phyloP scores from a whole-genome alignment of 2,329 filamentous ascomycete genomes.

The Fusarium chlamydosporum region DNA sequence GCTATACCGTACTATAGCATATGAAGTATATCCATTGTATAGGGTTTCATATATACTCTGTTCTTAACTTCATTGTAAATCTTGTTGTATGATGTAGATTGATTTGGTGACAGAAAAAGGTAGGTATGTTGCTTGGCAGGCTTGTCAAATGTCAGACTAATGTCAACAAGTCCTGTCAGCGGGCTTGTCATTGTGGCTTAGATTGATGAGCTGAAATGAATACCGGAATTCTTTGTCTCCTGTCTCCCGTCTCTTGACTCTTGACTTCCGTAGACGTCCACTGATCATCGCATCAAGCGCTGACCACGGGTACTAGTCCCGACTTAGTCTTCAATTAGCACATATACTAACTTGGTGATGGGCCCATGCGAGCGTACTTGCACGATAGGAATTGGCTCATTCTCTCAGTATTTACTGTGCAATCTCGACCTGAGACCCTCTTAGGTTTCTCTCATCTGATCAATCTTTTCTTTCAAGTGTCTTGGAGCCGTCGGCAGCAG shows the following conservation, averaged over 20 bases:
- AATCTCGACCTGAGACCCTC: slow-evolving; percentile 19
- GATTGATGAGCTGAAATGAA: slow-evolving; percentile 32
- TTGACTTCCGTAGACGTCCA: slow-evolving; percentile 23
- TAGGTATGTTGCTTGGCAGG: slow-evolving; percentile 17
- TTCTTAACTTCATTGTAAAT: background rate
- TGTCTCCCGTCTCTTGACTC: slow-evolving; percentile 9
- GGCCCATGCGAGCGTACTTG: slow-evolving; percentile 15
- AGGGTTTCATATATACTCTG: background rate
- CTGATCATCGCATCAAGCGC: slow-evolving; percentile 42
- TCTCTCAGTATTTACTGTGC: slow-evolving; percentile 6
- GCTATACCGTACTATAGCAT: background rate
- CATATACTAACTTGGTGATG: slow-evolving; percentile 19
- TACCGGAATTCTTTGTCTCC: slow-evolving; percentile 24
- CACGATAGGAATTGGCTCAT: slow-evolving; percentile 10
- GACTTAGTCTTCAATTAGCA: slow-evolving; percentile 34
- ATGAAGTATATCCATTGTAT: background rate
- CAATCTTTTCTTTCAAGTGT: background rate
- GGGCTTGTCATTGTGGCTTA: slow-evolving; percentile 28
- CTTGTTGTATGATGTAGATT: background rate
- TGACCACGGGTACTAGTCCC: slow-evolving; percentile 36
- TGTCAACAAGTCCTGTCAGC: slow-evolving; percentile 2
- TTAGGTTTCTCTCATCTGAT: slow-evolving; percentile 35
- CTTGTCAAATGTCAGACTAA: background rate
- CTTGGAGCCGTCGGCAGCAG: slow-evolving; percentile 15
- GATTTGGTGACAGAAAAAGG: background rate